Percentiles rank a stretch among this genome's conserved stretches.
These are phyloP conservation scores for Thyridium curvatum DNA, from an alignment of 2,329 filamentous ascomycete genomes.

Conservation along the genomic window DNA sequence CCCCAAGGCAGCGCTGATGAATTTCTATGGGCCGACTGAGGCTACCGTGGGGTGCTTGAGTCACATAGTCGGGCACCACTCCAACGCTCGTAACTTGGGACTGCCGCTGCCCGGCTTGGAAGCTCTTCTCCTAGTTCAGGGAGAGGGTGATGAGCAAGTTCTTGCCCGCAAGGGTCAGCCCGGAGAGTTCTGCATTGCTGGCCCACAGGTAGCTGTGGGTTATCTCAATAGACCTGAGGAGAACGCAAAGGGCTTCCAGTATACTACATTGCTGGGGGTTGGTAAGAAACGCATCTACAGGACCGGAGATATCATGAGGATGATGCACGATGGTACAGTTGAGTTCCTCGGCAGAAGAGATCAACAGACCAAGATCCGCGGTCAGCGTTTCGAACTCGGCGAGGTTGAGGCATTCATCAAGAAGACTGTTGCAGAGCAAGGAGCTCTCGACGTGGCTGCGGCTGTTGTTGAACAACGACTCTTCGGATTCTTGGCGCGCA, in stretches of 20 bases:
- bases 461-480: conserved; percentile 5
- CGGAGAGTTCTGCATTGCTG: conserved; percentile 38
- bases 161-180: conserved; percentile 14
- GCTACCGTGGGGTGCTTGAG: conserved; percentile 52
- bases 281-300: conserved; percentile 5
- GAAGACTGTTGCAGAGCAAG: conserved; percentile 1
- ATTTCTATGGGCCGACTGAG: conserved; percentile 53
- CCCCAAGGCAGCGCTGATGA: conserved; percentile 12
- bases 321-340: conserved; percentile 5
- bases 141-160: conserved; percentile 2
- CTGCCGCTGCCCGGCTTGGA: conserved; percentile 9
- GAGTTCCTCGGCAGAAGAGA: conserved; percentile 9
- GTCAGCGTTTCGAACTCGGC: conserved; percentile 9
- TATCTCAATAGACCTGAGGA: conserved; percentile 27
- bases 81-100: conserved; percentile 12
- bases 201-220: conserved; percentile 34
- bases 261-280: conserved; percentile 1
- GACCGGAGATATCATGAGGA: not conserved
- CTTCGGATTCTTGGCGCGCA: conserved; percentile 4
- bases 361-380: conserved; percentile 9
- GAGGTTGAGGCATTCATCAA: conserved; percentile 7
- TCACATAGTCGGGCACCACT: conserved; percentile 5
- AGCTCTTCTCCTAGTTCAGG: conserved; percentile 8
- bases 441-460: conserved; percentile 5
- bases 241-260: conserved; percentile 8